phyloP scores from a whole-genome alignment of 345 rosid species.

The Luvunga scandens region DNA sequence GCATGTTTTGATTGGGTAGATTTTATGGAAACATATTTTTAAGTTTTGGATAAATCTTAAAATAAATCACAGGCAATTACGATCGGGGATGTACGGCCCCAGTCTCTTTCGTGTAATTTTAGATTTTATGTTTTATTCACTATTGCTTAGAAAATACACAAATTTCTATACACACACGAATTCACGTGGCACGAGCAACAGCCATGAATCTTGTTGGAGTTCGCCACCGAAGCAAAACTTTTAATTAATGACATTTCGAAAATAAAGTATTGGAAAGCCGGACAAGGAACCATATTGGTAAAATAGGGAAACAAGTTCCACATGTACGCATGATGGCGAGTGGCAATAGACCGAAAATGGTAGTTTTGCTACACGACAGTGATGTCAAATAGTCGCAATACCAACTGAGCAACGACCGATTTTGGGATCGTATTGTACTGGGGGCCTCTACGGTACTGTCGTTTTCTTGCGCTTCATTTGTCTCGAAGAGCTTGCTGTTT shows the following conservation, averaged over 20 bases:
- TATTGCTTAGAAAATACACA: not conserved
- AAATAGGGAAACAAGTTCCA: not conserved
- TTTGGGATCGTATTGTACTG: not conserved
- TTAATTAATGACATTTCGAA: slow-evolving; percentile 2
- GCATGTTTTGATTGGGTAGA: not conserved
- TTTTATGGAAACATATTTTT: not conserved
- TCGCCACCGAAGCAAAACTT: slow-evolving; percentile 7
- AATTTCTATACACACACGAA: not conserved
- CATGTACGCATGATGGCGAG: not conserved
- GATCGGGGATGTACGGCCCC: too few species aligned
- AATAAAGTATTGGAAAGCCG: not conserved
- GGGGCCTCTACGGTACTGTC: not conserved
- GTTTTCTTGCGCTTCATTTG: not conserved
- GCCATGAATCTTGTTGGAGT: slow-evolving; percentile 12
- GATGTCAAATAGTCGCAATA: not conserved
- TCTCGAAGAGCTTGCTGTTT: not conserved
- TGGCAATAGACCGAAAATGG: too few species aligned
- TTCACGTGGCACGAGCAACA: slow-evolving; percentile 15
- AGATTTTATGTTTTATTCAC: too few species aligned
- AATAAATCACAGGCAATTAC: not conserved
- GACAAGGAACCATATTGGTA: not conserved
- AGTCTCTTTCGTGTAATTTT: too few species aligned
- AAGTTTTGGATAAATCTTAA: not conserved
- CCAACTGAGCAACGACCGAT: not conserved
- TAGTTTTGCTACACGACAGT: too few species aligned